These are phyloP conservation scores for Phialophora tarda DNA, from an alignment of 2,329 filamentous ascomycete species.

Conservation along the genomic window DNA sequence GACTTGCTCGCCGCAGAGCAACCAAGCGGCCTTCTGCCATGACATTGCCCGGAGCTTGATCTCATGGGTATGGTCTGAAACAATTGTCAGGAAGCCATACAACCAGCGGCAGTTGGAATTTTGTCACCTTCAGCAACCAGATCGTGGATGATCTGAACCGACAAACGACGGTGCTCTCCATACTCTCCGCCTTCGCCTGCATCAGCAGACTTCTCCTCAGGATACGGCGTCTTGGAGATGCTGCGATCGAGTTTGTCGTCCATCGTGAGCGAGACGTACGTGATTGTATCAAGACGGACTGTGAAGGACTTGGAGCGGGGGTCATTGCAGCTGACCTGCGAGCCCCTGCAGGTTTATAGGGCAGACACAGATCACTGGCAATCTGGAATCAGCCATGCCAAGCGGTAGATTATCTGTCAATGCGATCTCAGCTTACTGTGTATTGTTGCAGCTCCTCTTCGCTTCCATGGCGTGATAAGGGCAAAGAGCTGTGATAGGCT, in stretches of 20 bases:
- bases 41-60: conserved; percentile 61
- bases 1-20: conserved; percentile 57
- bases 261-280: background rate
- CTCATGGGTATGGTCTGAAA: conserved; percentile 53
- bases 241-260: conserved; percentile 6
- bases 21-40: conserved; percentile 59
- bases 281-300: background rate
- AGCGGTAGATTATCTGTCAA: background rate
- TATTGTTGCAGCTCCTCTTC: conserved; percentile 13
- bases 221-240: conserved; percentile 7
- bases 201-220: conserved; percentile 13
- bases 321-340: background rate
- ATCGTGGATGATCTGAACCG: conserved; percentile 26
- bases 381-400: background rate
- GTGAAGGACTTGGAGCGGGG: conserved; percentile 5
- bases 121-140: conserved; percentile 42
- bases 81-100: conserved; percentile 1
- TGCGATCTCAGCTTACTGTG: conserved; percentile 19
- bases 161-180: background rate
- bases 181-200: background rate
- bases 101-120: background rate
- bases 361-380: background rate
- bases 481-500: conserved; percentile 21
- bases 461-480: conserved; percentile 28
- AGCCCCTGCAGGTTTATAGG: conserved; percentile 13